These are phyloP conservation scores for Echites panduratus DNA, from an alignment of 257 asterid genomes.

Conservation along the genomic window DNA sequence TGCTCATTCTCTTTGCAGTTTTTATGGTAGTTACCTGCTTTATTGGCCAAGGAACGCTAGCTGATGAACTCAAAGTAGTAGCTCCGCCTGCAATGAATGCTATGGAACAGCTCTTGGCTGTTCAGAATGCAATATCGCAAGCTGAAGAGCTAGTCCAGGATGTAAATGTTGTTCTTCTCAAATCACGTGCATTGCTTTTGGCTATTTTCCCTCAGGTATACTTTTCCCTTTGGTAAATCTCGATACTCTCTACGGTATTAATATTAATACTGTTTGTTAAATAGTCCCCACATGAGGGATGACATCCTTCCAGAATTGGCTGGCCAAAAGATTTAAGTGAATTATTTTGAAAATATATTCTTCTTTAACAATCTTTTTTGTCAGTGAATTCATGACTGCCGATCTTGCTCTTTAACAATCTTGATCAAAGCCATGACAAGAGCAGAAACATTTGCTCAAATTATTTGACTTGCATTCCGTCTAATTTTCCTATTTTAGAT, in stretches of 20 bases:
- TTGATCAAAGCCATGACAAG: neutral
- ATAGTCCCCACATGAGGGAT: neutral
- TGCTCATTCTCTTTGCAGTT: conserved; percentile 44
- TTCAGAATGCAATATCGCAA: conserved; percentile 82
- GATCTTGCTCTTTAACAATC: neutral
- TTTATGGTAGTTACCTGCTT: conserved; percentile 72
- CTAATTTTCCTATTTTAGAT: neutral
- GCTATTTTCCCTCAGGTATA: conserved; percentile 87
- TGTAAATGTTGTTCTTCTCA: conserved; percentile 73
- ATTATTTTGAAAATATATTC: neutral
- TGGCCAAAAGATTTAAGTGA: neutral
- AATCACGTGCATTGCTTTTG: conserved; percentile 66
- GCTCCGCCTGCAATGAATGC: conserved; percentile 85
- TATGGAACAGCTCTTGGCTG: conserved; percentile 95
- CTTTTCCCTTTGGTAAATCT: neutral
- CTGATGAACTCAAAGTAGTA: conserved; percentile 64
- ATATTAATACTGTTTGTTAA: neutral
- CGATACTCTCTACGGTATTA: too few relatives aligned
- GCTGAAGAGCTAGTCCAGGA: conserved; percentile 86
- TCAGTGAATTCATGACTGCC: neutral
- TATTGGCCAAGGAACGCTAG: conserved; percentile 50
- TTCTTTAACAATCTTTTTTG: neutral
- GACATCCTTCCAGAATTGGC: neutral
- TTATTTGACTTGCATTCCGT: neutral
- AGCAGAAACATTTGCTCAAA: neutral